Evolutionary conservation across 2,329 filamentous ascomycete genomes (phyloP).

Genomic region (Zelopaecilomyces penicillatus): DNA sequence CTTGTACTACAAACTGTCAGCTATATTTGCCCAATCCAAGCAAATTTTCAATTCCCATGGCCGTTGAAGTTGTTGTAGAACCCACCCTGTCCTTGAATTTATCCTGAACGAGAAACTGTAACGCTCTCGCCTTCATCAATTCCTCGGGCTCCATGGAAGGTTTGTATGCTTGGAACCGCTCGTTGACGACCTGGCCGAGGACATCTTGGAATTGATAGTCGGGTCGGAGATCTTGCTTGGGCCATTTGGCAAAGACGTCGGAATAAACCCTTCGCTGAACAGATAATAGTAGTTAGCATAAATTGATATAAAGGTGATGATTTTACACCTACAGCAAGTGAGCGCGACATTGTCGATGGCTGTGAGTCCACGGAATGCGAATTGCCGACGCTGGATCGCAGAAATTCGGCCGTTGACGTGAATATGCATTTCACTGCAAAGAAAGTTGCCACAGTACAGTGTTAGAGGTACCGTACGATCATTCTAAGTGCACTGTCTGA

Average conservation of each 20-base stretch:
- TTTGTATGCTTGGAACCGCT: slow-evolving; percentile 24
- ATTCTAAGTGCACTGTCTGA: too few species aligned
- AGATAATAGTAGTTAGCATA: neutral
- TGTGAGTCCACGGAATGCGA: too few species aligned
- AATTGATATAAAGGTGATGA: neutral
- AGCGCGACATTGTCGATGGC: slow-evolving; percentile 24
- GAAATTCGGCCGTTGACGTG: too few species aligned
- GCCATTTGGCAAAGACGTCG: slow-evolving; percentile 46
- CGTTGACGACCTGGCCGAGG: slow-evolving; percentile 31
- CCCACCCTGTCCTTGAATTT: slow-evolving; percentile 47
- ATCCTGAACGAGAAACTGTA: slow-evolving; percentile 52
- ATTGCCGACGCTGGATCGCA: too few species aligned
- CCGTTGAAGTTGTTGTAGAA: neutral
- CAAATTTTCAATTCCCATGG: neutral
- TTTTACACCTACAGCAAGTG: slow-evolving; percentile 21
- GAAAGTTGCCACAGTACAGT: too few species aligned
- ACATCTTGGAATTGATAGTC: slow-evolving; percentile 54
- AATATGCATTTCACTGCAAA: too few species aligned
- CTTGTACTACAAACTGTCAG: slow-evolving; percentile 24
- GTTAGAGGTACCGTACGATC: too few species aligned
- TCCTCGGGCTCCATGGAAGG: slow-evolving; percentile 38
- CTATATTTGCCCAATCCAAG: neutral
- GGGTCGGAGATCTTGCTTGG: slow-evolving; percentile 54
- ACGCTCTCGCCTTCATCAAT: slow-evolving; percentile 48
- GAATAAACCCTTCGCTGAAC: slow-evolving; percentile 28